Base-by-base conservation (phyloP, 2,329 filamentous ascomycete genomes). In the Penicillium sp. region DNA sequence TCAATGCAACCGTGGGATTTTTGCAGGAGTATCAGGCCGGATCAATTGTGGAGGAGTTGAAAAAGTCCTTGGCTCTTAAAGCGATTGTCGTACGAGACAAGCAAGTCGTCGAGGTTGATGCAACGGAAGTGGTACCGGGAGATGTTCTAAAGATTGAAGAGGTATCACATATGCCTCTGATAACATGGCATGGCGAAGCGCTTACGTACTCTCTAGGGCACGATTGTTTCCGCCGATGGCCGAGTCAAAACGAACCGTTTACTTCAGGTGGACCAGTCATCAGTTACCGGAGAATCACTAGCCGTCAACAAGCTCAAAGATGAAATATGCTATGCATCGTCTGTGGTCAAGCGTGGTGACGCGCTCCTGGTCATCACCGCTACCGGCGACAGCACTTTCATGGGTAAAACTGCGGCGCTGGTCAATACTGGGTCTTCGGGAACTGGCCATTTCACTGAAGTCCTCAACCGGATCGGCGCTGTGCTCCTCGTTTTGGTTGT, bases 81-180 rank as follows among this genome's bases (percentile, higher is more conserved):
- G 92, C 92, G 75, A 88, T 91, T 49, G 92, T 96, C 70, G 86
- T 95, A 75, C 91, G 93, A 84, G 90, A 94, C 75, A 91, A 89
- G 65, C 84, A 85, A 61, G 85, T 93, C 64, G 86, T 88, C 78
- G 92, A 96, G 78, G 84, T 96, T 65, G 90, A 93, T 81, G 90
- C 91, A 65, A 87, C 90, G 57, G 90, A 93, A 71, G 90, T 96
- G 66, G 92, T 96, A 66, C 91, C 92, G 69, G 92, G 92, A 78
- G 92, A 96, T 83, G 93, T 96, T 72, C 85, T 96, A 64, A 90
- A 93, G 78, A 86, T 96, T 66, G 92, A 96, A 79, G 92, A 96
- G 78, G 82, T 83, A 73, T 71, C 19, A 15, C 30, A 23, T 45
- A 49, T 48, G 29, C 55, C 9, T 7, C 55, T 23, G 31, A 7